These are phyloP conservation scores for Peronospora destructor DNA, from an alignment of 352 stramenopile species.

Conservation along the genomic window DNA sequence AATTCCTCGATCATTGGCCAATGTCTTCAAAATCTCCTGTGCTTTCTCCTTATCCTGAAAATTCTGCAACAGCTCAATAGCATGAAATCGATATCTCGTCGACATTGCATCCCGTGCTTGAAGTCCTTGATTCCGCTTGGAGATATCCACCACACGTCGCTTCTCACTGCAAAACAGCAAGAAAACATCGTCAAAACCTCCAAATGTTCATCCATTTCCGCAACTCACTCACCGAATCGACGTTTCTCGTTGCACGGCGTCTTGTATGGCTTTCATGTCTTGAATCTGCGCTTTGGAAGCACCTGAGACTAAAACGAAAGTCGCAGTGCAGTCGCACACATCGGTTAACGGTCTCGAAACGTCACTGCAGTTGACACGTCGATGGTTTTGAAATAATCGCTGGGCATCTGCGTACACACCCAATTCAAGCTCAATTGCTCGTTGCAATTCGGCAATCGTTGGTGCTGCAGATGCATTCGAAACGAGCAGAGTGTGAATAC, in stretches of 20 bases:
- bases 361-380: constrained; percentile 36
- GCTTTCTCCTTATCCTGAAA: constrained; percentile 53
- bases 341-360: constrained; percentile 9
- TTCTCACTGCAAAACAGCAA: constrained; percentile 28
- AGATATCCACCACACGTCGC: constrained; percentile 52
- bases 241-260: constrained; percentile 32
- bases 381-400: constrained; percentile 52
- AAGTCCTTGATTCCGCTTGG: constrained; percentile 37
- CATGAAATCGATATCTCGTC: constrained; percentile 62
- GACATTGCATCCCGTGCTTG: constrained; percentile 34
- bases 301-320: constrained; percentile 41
- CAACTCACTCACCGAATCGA: constrained; percentile 35
- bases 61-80: constrained; percentile 54
- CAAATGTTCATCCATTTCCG: not conserved
- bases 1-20: constrained; percentile 86
- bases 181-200: not conserved
- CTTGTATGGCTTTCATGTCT: constrained; percentile 42
- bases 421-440: constrained; percentile 25
- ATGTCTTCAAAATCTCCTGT: constrained; percentile 66
- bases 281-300: constrained; percentile 43
- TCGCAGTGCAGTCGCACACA: constrained; percentile 25
- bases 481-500: constrained; percentile 27
- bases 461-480: constrained; percentile 17
- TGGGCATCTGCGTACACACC: constrained; percentile 36
- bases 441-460: constrained; percentile 36